Conservation (phyloP, 2,329 filamentous ascomycete species). For the Talaromyces pinophilus region DNA sequence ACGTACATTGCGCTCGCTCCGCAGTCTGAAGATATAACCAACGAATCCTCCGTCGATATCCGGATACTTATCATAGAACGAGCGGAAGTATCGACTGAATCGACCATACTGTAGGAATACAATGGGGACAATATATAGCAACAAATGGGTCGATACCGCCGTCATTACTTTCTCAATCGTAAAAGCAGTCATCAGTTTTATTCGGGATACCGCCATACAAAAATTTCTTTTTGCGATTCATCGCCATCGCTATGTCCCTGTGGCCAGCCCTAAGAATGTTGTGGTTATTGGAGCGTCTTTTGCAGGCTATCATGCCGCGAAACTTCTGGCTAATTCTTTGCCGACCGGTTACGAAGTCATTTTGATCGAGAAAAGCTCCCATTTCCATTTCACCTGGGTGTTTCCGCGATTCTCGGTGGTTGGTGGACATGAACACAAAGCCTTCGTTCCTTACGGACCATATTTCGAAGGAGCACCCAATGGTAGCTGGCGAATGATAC, state of each 20-base stretch:
- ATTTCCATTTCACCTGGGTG: slow-evolving; percentile 63
- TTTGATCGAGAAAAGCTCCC: slow-evolving; percentile 60
- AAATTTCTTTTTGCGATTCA: neutral
- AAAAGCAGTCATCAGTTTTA: neutral
- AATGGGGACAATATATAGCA: neutral
- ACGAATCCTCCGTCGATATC: too few species aligned
- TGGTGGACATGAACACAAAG: slow-evolving; percentile 58
- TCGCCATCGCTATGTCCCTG: slow-evolving; percentile 4
- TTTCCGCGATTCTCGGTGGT: slow-evolving; percentile 62
- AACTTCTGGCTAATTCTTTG: slow-evolving; percentile 52
- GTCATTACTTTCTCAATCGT: neutral
- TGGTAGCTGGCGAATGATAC: slow-evolving; percentile 43
- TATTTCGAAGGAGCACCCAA: slow-evolving; percentile 40
- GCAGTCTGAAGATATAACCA: too few species aligned
- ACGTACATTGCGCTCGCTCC: too few species aligned
- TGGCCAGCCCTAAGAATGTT: slow-evolving; percentile 46
- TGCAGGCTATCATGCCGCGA: slow-evolving; percentile 55
- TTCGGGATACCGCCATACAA: neutral
- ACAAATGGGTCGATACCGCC: neutral
- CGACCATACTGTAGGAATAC: neutral
- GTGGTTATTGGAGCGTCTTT: slow-evolving; percentile 62
- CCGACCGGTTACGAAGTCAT: slow-evolving; percentile 56
- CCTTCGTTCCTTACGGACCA: slow-evolving; percentile 61
- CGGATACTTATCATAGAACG: too few species aligned
- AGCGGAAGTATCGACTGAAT: too few species aligned